Base-by-base conservation (phyloP, 2,329 filamentous ascomycete genomes). In the Sphaerostilbella broomeana region DNA sequence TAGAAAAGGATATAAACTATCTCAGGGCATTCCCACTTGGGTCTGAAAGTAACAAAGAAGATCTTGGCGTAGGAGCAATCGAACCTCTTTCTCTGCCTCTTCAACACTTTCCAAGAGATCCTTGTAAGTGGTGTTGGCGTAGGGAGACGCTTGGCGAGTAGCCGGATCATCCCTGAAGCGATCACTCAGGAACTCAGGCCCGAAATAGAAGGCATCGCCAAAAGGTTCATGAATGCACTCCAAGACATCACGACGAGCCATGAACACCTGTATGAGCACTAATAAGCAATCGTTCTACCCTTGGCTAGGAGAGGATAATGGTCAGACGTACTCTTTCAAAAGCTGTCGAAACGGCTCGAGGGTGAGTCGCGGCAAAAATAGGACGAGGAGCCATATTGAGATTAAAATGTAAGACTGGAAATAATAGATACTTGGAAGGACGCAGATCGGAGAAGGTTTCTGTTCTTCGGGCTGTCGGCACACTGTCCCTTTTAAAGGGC, bases 191-290 rank as follows among this genome's bases (percentile, higher is more conserved):
- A 86, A 77, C 67, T 98, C 92, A 6, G 90, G 89, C 37, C 92
- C 90, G 58, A 84, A 97, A 68, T 97, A 97, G 60, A 90, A 97
- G 45, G 89, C 85, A 65, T 97, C 92, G 38, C 90, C 90, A 64
- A 97, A 97, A 5, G 92, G 92, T 68, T 98, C 92, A 62, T 97
- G 92, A 52, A 92, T 73, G 59, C 86, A 94, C 54, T 82, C 73
- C 44, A 97, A 75, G 38, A 73, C 80, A 56, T 94, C 82, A 52
- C 77, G 77, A 51, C 87, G 84, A 53, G 89, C 95, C 90, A 97
- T 95, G 64, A 98, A 97, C 49, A 97, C 89, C 86, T 92, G 21
- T 28, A 21, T 34, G n/a, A n/a, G n/a, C n/a, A n/a, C n/a, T n/a
- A n/a, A n/a, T n/a, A n/a, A n/a, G n/a, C n/a, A n/a, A n/a, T n/a